These are phyloP conservation scores for Cadophora sp. DNA, from an alignment of 2,329 filamentous ascomycete genomes.

Conservation along the genomic window DNA sequence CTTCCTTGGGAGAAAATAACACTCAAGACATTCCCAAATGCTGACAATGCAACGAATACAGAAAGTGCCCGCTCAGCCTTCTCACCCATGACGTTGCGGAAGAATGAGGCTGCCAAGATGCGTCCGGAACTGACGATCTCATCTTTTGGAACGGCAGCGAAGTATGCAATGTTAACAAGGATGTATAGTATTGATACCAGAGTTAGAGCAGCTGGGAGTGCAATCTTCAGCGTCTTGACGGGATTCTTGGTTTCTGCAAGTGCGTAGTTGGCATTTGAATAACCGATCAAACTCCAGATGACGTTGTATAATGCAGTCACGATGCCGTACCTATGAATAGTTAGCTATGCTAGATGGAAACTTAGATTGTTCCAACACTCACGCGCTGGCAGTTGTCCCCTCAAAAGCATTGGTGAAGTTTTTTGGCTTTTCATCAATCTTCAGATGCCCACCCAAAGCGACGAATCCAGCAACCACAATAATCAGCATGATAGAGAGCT, in stretches of 20 bases:
- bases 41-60: slow-evolving; percentile 71
- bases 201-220: slow-evolving; percentile 65
- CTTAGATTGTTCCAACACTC: slow-evolving; percentile 2
- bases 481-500: slow-evolving; percentile 69
- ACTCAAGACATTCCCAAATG: slow-evolving; percentile 70
- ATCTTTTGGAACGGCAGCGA: slow-evolving; percentile 61
- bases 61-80: slow-evolving; percentile 64
- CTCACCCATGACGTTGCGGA: slow-evolving; percentile 61
- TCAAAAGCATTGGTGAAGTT: slow-evolving; percentile 70
- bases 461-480: slow-evolving; percentile 67
- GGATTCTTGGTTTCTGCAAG: slow-evolving; percentile 71
- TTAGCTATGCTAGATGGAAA: not conserved
- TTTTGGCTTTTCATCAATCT: slow-evolving; percentile 61
- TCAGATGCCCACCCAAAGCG: slow-evolving; percentile 65
- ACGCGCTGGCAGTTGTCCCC: slow-evolving; percentile 69
- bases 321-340: slow-evolving; percentile 54
- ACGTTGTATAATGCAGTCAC: slow-evolving; percentile 77
- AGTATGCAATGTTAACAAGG: slow-evolving; percentile 72
- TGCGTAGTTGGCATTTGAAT: slow-evolving; percentile 72
- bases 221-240: slow-evolving; percentile 67
- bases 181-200: slow-evolving; percentile 68
- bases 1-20: slow-evolving; percentile 74
- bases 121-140: slow-evolving; percentile 59
- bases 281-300: slow-evolving; percentile 73
- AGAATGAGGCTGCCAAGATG: slow-evolving; percentile 60